phyloP scores from a whole-genome alignment of 2,329 filamentous ascomycete species.

The Dendrostoma leiphaemia region DNA sequence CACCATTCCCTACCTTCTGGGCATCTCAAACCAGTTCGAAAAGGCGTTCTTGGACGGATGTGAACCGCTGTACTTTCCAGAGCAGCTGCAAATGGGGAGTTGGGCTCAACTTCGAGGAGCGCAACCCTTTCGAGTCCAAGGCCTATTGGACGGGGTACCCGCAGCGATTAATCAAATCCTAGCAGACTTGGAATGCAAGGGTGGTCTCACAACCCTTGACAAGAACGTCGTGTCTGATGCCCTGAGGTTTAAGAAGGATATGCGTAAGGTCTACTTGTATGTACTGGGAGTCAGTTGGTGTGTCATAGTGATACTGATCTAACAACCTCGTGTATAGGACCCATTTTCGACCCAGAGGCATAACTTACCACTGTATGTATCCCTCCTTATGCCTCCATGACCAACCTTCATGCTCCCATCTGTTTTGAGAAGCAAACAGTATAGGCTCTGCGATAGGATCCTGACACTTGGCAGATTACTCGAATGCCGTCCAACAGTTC shows the following conservation, averaged over 20 bases:
- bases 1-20: constrained; percentile 11
- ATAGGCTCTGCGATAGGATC: no score
- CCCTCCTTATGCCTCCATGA: no score
- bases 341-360: no score
- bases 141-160: neutral
- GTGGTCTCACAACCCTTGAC: constrained; percentile 6
- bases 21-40: neutral
- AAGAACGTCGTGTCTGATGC: neutral
- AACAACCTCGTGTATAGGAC: no score
- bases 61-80: neutral
- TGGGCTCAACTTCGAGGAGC: constrained; percentile 11
- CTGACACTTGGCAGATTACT: no score
- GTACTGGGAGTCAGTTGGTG: neutral
- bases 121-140: constrained; percentile 2
- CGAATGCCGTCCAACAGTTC: no score
- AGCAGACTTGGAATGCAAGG: neutral
- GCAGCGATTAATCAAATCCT: neutral
- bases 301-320: neutral
- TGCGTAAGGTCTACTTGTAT: constrained; percentile 1
- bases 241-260: neutral
- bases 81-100: neutral
- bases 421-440: no score
- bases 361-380: no score
- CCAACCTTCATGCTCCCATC: no score
- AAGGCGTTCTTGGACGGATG: neutral